Evolutionary conservation across 257 asterid genomes (phyloP).

Genomic region (Solanum virginianum): DNA sequence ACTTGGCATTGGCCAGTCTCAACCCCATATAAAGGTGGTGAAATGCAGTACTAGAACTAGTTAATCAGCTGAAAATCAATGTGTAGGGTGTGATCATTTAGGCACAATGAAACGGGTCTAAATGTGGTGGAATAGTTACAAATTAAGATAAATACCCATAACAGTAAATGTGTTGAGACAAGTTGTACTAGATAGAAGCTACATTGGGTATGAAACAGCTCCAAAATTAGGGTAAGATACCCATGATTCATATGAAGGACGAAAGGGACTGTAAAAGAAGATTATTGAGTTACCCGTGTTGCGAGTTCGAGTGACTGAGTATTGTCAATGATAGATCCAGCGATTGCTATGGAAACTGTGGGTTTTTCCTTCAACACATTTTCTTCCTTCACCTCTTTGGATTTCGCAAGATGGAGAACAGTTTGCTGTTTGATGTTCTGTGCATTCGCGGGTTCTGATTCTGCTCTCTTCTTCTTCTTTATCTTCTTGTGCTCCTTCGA

Average conservation of each 20-base stretch:
- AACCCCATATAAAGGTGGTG: neutral
- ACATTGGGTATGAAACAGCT: neutral
- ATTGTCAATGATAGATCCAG: conserved; percentile 79
- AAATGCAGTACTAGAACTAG: neutral
- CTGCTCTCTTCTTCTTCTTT: conserved; percentile 26
- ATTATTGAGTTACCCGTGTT: conserved; percentile 37
- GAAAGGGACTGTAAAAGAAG: neutral
- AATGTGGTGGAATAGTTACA: neutral
- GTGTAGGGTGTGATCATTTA: neutral
- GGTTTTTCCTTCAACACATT: conserved; percentile 26
- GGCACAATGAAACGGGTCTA: neutral
- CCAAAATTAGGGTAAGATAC: neutral
- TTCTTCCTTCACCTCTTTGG: conserved; percentile 7
- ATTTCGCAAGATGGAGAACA: neutral
- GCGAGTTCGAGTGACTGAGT: conserved; percentile 84
- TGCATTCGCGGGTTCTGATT: too few species aligned
- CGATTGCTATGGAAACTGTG: conserved; percentile 59
- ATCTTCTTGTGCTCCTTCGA: conserved; percentile 22
- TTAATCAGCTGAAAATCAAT: neutral
- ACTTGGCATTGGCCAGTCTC: neutral
- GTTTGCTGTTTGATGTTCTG: too few species aligned
- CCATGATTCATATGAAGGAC: neutral
- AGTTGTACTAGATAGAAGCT: neutral
- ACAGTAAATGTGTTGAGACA: neutral
- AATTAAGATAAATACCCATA: neutral